phyloP scores from a whole-genome alignment of 2,329 filamentous ascomycete genomes.

The Fusarium anguioides region DNA sequence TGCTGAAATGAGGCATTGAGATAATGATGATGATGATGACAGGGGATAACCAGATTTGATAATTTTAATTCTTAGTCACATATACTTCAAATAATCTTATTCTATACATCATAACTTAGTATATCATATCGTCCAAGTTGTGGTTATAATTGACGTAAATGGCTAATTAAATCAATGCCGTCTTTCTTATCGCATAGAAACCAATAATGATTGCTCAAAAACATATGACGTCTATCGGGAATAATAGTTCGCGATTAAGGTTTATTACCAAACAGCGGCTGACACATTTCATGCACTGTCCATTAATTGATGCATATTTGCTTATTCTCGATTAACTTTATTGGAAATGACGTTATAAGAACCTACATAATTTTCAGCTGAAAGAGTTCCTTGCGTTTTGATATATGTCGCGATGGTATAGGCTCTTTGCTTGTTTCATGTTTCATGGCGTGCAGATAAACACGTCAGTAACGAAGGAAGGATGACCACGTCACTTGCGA shows the following conservation, averaged over 20 bases:
- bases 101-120: not conserved
- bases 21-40: not conserved
- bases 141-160: not conserved
- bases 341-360: not conserved
- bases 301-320: fast-evolving
- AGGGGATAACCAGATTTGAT: not conserved
- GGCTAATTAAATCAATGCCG: too few relatives aligned
- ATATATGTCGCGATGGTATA: not conserved
- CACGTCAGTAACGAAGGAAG: slow-evolving; percentile 2
- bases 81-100: too few relatives aligned
- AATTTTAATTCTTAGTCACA: not conserved
- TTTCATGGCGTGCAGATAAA: not conserved
- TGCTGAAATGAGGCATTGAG: fast-evolving
- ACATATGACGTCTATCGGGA: not conserved
- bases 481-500: not conserved
- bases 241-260: not conserved
- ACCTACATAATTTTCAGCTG: too few relatives aligned
- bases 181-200: fast-evolving
- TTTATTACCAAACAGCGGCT: not conserved
- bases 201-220: fast-evolving
- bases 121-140: not conserved
- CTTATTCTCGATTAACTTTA: fast-evolving
- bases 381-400: too few relatives aligned
- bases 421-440: not conserved
- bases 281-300: not conserved